Conservation (phyloP, 148 eudicot species). For the Tetragonia tetragonoides region DNA sequence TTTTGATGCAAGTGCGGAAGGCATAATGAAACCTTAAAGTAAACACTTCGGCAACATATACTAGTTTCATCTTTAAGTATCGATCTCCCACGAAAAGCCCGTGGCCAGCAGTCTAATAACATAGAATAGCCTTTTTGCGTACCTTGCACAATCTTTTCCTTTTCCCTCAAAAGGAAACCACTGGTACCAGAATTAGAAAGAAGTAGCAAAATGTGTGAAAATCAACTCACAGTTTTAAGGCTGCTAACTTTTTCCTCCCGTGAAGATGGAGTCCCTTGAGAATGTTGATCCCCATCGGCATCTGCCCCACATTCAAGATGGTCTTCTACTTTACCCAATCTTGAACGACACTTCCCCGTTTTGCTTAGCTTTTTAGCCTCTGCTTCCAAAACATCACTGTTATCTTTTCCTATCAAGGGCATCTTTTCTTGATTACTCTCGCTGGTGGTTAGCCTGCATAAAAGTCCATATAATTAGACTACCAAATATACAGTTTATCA, state of each 20-base stretch:
- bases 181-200: not conserved
- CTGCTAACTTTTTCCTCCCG: slow-evolving; percentile 99
- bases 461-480: slow-evolving; percentile 14
- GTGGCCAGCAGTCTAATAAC: not conserved
- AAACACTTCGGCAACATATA: not conserved
- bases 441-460: slow-evolving; percentile 45
- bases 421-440: slow-evolving; percentile 47
- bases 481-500: not conserved
- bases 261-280: slow-evolving; percentile 69
- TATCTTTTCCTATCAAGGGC: slow-evolving; percentile 45
- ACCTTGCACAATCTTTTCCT: not conserved
- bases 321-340: slow-evolving; percentile 62
- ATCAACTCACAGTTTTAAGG: slow-evolving; percentile 81
- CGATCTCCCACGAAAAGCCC: not conserved
- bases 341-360: slow-evolving; percentile 68
- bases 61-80: not conserved
- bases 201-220: not conserved
- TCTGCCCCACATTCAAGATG: slow-evolving; percentile 79
- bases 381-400: slow-evolving; percentile 47
- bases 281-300: slow-evolving; percentile 82
- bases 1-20: not conserved
- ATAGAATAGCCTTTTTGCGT: not conserved
- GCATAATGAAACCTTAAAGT: not conserved
- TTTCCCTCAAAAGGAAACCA: not conserved
- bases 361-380: slow-evolving; percentile 65